Evolutionary conservation across 257 asterid species (phyloP).

Genomic region (Scutellaria galericulata): DNA sequence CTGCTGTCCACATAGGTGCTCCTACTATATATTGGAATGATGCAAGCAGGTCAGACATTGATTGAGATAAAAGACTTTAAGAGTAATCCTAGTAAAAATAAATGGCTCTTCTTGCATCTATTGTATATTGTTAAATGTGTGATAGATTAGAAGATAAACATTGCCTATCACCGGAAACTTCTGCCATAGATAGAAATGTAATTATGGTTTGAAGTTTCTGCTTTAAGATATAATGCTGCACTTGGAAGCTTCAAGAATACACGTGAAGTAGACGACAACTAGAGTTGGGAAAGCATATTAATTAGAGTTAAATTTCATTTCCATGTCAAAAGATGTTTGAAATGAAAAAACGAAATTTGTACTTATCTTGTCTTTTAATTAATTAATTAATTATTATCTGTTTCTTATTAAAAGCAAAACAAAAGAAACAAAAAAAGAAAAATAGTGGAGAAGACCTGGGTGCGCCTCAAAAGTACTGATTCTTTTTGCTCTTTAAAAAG

Average conservation of each 20-base stretch:
- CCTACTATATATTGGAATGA: not conserved
- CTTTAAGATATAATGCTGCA: conserved; percentile 4
- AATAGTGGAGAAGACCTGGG: conserved; percentile 7
- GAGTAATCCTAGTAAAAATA: conserved; percentile 9
- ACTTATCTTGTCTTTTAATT: no score
- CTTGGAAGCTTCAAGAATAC: conserved; percentile 8
- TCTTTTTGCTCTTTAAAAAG: conserved; percentile 5
- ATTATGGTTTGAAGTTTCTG: not conserved
- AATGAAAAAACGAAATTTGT: no score
- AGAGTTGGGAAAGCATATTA: conserved; percentile 18
- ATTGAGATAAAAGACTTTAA: not conserved
- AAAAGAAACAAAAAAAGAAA: not conserved
- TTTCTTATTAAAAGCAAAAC: no score
- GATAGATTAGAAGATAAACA: not conserved
- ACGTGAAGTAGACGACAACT: conserved; percentile 1
- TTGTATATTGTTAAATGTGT: not conserved
- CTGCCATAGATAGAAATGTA: not conserved
- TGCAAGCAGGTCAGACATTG: not conserved
- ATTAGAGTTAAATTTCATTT: not conserved
- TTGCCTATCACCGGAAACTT: conserved; percentile 12
- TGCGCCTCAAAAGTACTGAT: conserved; percentile 8
- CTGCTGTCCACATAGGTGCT: conserved; percentile 6
- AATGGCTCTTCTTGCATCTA: conserved; percentile 20
- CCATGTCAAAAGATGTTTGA: not conserved
- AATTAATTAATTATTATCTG: no score